phyloP scores from a whole-genome alignment of 306 rosid species.

The Glycine latifolia region DNA sequence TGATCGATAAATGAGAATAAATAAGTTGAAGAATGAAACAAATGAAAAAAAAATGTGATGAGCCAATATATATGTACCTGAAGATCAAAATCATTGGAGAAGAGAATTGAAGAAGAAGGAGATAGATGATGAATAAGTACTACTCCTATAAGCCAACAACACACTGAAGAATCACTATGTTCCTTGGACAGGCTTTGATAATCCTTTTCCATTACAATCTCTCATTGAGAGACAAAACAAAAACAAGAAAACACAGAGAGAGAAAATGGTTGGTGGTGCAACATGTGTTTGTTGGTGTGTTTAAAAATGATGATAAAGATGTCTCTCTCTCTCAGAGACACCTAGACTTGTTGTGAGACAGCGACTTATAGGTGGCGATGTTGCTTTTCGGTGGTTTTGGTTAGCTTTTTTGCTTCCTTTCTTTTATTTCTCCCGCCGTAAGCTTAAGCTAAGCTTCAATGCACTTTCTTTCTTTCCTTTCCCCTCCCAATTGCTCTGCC shows the following conservation, averaged over 20 bases:
- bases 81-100: not conserved
- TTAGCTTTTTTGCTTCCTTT: constrained; percentile 14
- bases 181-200: too few species aligned
- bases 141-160: not conserved
- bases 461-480: constrained; percentile 4
- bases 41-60: not conserved
- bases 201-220: not conserved
- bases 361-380: not conserved
- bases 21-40: too few species aligned
- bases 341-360: not conserved
- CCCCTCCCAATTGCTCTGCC: not conserved
- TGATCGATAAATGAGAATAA: not conserved
- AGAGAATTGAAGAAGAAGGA: not conserved
- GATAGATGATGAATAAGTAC: not conserved
- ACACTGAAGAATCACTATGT: not conserved
- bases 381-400: constrained; percentile 47
- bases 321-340: not conserved
- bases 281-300: constrained; percentile 18
- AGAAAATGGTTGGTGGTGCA: not conserved
- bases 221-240: constrained; percentile 8
- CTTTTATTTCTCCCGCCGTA: constrained; percentile 36
- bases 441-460: constrained; percentile 8
- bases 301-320: constrained; percentile 10
- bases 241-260: not conserved
- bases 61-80: not conserved